These are phyloP conservation scores for Trichomonas gallinae DNA, from an alignment of 208 protist genomes.

Conservation along the genomic window DNA sequence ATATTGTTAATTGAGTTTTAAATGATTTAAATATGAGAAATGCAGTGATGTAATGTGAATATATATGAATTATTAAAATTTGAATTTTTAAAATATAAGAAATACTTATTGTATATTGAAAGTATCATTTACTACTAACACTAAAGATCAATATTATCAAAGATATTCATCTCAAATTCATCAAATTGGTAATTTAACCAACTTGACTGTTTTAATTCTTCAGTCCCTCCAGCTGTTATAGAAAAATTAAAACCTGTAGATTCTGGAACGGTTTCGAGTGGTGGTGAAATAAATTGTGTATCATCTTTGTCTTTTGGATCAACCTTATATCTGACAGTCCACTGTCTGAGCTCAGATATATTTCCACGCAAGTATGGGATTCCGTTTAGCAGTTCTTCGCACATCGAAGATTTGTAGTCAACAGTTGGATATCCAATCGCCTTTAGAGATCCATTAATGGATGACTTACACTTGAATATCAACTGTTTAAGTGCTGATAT, in stretches of 20 bases:
- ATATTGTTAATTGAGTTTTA: no score
- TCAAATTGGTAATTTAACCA: background rate
- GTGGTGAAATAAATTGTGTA: background rate
- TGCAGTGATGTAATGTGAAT: no score
- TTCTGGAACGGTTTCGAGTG: background rate
- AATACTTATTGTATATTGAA: no score
- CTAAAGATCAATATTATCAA: background rate
- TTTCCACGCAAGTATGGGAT: background rate
- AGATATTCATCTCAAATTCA: background rate
- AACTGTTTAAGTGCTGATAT: background rate
- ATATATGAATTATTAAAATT: no score
- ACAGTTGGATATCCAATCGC: background rate
- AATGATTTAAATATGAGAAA: no score
- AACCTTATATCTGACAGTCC: background rate
- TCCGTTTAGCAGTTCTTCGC: background rate
- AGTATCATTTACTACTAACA: no score
- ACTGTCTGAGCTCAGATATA: background rate
- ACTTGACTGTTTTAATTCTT: background rate
- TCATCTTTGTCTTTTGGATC: background rate
- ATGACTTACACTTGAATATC: constrained; percentile 10
- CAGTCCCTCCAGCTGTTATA: background rate
- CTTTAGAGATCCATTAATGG: background rate
- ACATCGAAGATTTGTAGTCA: background rate
- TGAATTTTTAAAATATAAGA: no score
- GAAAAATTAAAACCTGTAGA: background rate